Evolutionary conservation across 495 filamentous ascomycete genomes (phyloP), one percentile per base, ranked within the genome.

Genomic region (Penicillium tannophilum): DNA sequence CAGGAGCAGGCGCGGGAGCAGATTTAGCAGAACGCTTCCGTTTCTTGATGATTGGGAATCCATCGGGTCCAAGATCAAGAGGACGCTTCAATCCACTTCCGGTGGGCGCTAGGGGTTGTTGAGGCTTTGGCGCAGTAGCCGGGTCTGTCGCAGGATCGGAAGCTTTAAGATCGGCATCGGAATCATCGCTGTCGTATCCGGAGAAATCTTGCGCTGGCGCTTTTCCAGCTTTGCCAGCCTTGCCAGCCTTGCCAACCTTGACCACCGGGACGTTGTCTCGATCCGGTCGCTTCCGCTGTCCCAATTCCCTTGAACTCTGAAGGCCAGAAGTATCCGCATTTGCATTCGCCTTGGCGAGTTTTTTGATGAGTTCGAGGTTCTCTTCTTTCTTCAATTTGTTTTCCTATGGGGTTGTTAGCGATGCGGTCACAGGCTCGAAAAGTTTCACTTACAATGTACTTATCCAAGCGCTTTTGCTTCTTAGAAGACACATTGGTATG

Each of bases 311-410:
- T 41, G 86, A 89, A 65, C 90, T 96, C 41, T 84, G 80, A 41
- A 96, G 86, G 19, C 88, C 76, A 36, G 83, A 89, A 16, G 91
- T 96, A 67, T 98, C 92, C 50, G 94, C 84, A 64, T 88, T 93
- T 12, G 85, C 79, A 43, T 82, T 78, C 28, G 90, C 87, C 42
- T 82, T 78, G 30, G 90, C 87, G 6, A 98, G 79, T 68, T 92
- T 91, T 70, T 90, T 90, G 50, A 97, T 82, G 19, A 98, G 76
- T 53, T 86, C 89, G 9, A 89, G 75, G 68, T 92, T 96, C 66
- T 98, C 94, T 68, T 98, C 94, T 71, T 97, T 98, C 68, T 83
- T 88, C 7, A 98, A 77, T 80, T 98, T 98, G 51, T 80, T 94
- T 66, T 97, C 93, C 86, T 88, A 64, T 11, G 42, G 30, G 19